A percentile compares a stretch with the other conserved stretches of the same genome.
phyloP scores from a whole-genome alignment of 805 yeast species.

The Clavispora asparagi region DNA sequence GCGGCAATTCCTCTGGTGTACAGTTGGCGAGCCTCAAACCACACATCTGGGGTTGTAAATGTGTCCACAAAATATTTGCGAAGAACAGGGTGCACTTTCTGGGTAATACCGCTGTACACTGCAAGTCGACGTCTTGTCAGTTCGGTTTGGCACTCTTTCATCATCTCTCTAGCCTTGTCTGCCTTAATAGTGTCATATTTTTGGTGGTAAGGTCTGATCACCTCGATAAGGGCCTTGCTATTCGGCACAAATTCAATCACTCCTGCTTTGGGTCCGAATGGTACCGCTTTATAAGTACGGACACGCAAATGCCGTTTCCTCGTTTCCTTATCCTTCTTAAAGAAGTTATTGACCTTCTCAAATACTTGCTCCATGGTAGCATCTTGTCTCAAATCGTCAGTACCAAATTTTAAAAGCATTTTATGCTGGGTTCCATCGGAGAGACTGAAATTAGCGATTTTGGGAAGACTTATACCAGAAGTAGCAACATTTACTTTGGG shows the following conservation, averaged over 20 bases:
- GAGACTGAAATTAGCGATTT: slow-evolving; percentile 53
- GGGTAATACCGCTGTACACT: slow-evolving; percentile 43
- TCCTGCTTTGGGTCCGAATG: slow-evolving; percentile 84
- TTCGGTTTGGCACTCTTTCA: slow-evolving; percentile 53
- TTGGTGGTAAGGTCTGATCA: slow-evolving; percentile 60
- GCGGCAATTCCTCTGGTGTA: slow-evolving; percentile 81
- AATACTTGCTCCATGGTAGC: slow-evolving; percentile 98
- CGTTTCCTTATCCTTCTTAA: slow-evolving; percentile 52
- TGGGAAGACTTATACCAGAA: slow-evolving; percentile 86
- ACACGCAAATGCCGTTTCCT: slow-evolving; percentile 54
- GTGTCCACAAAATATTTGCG: slow-evolving; percentile 64
- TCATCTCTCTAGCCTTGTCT: slow-evolving; percentile 56
- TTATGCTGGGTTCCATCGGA: slow-evolving; percentile 56
- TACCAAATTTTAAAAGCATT: slow-evolving; percentile 73
- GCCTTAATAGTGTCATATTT: slow-evolving; percentile 41
- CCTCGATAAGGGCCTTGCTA: slow-evolving; percentile 66
- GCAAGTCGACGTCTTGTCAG: slow-evolving; percentile 39
- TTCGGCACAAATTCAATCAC: slow-evolving; percentile 83
- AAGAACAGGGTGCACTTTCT: slow-evolving; percentile 59
- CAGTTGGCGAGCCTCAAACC: slow-evolving; percentile 62
- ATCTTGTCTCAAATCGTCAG: slow-evolving; percentile 93
- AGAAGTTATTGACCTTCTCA: slow-evolving; percentile 69
- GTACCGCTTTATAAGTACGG: slow-evolving; percentile 84
- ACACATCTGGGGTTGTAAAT: slow-evolving; percentile 60
- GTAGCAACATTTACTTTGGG: slow-evolving; percentile 55